These are phyloP conservation scores for Panicum hallii DNA, from an alignment of 202 grass and related monocot genomes.

Conservation along the genomic window DNA sequence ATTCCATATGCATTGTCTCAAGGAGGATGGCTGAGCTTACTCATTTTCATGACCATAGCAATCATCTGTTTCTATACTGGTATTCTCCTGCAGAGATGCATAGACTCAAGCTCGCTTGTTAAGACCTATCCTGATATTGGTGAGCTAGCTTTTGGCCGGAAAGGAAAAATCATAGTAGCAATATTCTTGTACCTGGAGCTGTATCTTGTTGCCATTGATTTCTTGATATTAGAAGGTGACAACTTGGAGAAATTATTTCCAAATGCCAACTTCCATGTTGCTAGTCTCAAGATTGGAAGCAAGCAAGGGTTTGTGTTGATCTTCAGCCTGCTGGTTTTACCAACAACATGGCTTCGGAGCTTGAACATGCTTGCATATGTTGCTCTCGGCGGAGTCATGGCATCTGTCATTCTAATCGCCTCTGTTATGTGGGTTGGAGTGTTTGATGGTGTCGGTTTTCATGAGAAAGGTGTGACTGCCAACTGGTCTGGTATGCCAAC, in stretches of 20 bases:
- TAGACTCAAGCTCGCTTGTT: conserved; percentile 68
- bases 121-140: conserved; percentile 94
- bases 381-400: conserved; percentile 71
- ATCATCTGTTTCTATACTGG: conserved; percentile 85
- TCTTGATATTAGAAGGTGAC: conserved; percentile 96
- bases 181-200: conserved; percentile 85
- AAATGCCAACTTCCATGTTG: conserved; percentile 52
- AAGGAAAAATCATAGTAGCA: conserved; percentile 71
- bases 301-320: conserved; percentile 83
- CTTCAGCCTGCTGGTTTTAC: conserved; percentile 68
- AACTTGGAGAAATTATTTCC: conserved; percentile 91
- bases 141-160: conserved; percentile 72
- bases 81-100: conserved; percentile 84
- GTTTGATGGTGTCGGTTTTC: conserved; percentile 81
- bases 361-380: conserved; percentile 71
- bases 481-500: conserved; percentile 73
- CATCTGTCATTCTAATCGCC: conserved; percentile 65
- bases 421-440: conserved; percentile 70
- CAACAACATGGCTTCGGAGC: conserved; percentile 88
- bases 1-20: conserved; percentile 90
- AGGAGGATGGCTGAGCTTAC: conserved; percentile 85
- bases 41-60: conserved; percentile 61
- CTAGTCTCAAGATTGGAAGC: conserved; percentile 60
- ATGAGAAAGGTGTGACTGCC: conserved; percentile 55
- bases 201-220: conserved; percentile 77